A percentile compares a stretch with the other conserved stretches of the same genome.
Evolutionary conservation across 495 filamentous ascomycete species (phyloP).

Genomic region (Penicillium nucicola): DNA sequence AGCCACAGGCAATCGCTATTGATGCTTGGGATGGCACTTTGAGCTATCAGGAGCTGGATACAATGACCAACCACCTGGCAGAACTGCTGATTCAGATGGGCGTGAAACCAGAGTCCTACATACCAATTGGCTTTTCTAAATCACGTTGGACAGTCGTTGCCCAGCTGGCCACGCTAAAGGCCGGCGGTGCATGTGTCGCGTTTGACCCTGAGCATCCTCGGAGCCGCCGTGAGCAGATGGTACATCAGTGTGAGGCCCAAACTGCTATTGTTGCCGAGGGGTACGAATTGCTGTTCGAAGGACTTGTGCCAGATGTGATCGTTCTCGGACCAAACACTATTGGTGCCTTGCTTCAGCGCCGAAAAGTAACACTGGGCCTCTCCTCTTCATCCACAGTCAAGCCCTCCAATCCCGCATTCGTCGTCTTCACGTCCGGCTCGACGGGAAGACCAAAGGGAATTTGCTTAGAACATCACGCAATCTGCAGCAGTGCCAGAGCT

Average conservation of each 20-base stretch:
- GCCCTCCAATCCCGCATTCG: not conserved
- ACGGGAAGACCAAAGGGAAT: too few species aligned
- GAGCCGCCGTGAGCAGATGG: not conserved
- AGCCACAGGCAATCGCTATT: conserved; percentile 10
- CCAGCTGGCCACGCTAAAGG: not conserved
- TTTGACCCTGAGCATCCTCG: conserved; percentile 18
- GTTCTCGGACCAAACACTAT: not conserved
- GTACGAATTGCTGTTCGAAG: not conserved
- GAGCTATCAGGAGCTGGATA: conserved; percentile 31
- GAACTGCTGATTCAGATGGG: too few species aligned
- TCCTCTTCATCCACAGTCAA: not conserved
- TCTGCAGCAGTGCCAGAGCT: conserved; percentile 1
- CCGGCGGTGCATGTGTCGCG: conserved; percentile 1
- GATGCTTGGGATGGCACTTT: conserved; percentile 31
- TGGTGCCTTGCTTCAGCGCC: not conserved
- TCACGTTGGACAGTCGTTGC: not conserved
- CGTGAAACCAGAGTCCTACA: not conserved
- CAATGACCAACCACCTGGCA: not conserved
- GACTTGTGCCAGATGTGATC: not conserved
- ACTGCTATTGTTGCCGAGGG: not conserved
- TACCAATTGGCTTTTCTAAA: not conserved
- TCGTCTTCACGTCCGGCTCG: too few species aligned
- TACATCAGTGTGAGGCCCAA: too few species aligned
- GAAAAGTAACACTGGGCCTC: not conserved
- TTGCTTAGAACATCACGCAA: not conserved